phyloP scores from a whole-genome alignment of 1,139 yeast genomes.

The Kurtzmaniella natalensis region DNA sequence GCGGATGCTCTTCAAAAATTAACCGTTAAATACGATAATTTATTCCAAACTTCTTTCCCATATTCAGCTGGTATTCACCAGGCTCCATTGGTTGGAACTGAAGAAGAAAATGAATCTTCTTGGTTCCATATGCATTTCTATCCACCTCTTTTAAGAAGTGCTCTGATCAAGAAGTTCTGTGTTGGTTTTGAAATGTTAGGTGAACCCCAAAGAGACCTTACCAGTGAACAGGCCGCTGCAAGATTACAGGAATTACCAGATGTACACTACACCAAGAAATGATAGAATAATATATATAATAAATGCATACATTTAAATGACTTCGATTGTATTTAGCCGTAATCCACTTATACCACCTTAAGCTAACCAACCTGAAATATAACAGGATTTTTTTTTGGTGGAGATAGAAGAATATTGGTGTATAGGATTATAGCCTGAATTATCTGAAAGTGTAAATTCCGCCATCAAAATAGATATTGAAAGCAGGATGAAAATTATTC shows the following conservation, averaged over 20 bases:
- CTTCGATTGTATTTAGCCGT: no score
- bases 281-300: no score
- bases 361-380: no score
- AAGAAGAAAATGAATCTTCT: constrained; percentile 35
- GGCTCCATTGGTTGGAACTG: constrained; percentile 49
- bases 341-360: no score
- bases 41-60: constrained; percentile 68
- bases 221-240: constrained; percentile 71
- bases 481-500: no score
- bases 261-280: constrained; percentile 25
- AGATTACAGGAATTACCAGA: constrained; percentile 44
- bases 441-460: no score
- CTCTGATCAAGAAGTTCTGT: constrained; percentile 70
- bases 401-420: no score
- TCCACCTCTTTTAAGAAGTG: constrained; percentile 72
- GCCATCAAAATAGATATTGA: no score
- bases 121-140: constrained; percentile 80
- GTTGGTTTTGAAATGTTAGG: constrained; percentile 80
- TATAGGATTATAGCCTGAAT: no score
- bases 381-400: no score
- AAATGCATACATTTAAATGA: no score
- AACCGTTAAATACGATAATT: constrained; percentile 67
- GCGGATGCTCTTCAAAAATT: constrained; percentile 51
- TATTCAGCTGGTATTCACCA: constrained; percentile 83
- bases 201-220: constrained; percentile 74